Evolutionary conservation across 1,284 basidiomycete species (phyloP).

Genomic region (Trichosporon faecale): DNA sequence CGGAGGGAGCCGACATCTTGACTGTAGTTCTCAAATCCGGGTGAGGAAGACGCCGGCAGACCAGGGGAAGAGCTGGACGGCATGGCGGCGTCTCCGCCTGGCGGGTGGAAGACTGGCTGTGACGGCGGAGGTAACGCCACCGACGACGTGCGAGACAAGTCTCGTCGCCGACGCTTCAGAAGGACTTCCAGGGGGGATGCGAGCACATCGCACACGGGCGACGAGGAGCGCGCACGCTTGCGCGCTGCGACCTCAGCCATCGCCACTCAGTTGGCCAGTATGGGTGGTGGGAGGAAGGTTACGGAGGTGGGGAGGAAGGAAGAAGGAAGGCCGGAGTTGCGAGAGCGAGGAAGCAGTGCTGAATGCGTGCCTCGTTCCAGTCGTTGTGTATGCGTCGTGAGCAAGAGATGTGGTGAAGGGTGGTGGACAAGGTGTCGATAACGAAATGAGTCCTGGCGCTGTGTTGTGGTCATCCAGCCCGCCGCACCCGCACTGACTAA

Average conservation of each 20-base stretch:
- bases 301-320: not conserved
- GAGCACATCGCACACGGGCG: slow-evolving; percentile 34
- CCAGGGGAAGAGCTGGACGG: not conserved
- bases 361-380: not conserved
- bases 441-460: not conserved
- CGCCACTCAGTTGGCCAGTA: not conserved
- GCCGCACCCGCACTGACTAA: slow-evolving; percentile 5
- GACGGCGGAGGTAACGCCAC: slow-evolving; percentile 1
- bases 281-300: not conserved
- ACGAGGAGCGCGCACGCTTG: slow-evolving; percentile 44
- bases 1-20: not conserved
- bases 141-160: slow-evolving; percentile 11
- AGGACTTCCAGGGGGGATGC: slow-evolving; percentile 45
- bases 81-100: not conserved
- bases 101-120: not conserved
- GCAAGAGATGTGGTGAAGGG: not conserved
- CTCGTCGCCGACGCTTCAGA: slow-evolving; percentile 39
- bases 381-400: not conserved
- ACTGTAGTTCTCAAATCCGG: not conserved
- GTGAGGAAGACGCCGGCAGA: not conserved
- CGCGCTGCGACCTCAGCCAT: slow-evolving; percentile 28
- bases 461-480: not conserved
- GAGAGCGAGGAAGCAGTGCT: not conserved
- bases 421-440: not conserved
- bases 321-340: not conserved